phyloP scores from a whole-genome alignment of 2,329 filamentous ascomycete genomes.

The Clonostachys rhizophaga region DNA sequence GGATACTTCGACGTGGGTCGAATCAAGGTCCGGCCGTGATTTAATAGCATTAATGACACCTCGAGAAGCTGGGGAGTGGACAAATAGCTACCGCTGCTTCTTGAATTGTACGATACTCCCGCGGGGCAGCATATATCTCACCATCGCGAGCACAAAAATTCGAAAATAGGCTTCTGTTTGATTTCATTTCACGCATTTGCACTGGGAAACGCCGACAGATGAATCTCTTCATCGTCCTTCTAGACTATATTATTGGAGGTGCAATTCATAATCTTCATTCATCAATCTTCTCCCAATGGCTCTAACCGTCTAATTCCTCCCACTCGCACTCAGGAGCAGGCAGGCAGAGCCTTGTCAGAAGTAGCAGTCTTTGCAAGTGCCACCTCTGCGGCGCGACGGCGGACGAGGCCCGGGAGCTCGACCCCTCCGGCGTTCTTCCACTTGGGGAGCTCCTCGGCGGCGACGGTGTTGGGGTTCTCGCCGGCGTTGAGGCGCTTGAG shows the following conservation, averaged over 20 bases:
- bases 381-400: conserved; percentile 38
- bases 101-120: too few relatives aligned
- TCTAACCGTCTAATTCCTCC: neutral
- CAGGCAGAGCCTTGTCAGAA: conserved; percentile 5
- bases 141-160: too few relatives aligned
- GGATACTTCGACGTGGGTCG: too few relatives aligned
- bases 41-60: too few relatives aligned
- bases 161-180: too few relatives aligned
- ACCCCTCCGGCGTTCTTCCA: conserved; percentile 36
- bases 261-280: too few relatives aligned
- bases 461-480: conserved; percentile 32
- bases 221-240: neutral
- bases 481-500: conserved; percentile 36
- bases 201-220: neutral
- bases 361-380: conserved; percentile 15
- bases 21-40: too few relatives aligned
- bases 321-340: conserved; percentile 4
- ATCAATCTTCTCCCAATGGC: neutral
- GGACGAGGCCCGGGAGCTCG: conserved; percentile 30
- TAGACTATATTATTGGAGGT: neutral
- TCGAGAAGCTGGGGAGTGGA: too few relatives aligned
- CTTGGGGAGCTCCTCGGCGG: conserved; percentile 37
- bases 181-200: too few relatives aligned
- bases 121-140: too few relatives aligned
- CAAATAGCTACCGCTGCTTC: too few relatives aligned